Base-by-base conservation (phyloP, 345 rosid genomes). In the Murraya koenigii region DNA sequence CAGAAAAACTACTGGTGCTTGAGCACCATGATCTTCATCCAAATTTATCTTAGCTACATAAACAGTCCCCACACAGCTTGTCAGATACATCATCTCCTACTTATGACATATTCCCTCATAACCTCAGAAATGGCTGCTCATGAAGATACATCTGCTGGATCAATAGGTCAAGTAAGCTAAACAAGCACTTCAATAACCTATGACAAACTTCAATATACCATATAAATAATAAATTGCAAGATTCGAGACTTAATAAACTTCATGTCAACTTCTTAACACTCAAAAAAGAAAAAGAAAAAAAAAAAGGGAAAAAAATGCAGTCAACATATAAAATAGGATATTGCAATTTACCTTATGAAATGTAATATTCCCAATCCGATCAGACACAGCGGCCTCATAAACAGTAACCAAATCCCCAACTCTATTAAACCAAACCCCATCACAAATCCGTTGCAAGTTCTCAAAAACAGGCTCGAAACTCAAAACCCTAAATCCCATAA, bases 361-460 rank as follows among this genome's bases (percentile, higher is more conserved):
- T 49, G 97, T 93, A 78, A 91, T 95, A 76, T 93, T 90, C 8
- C 97, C 99, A 52, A 79, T 82, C 75, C 77, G 80, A 79, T 95
- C 99, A 30, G 99, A 95, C 3, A 88, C 98, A 32, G 89, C 99
- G 2, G 98, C 98, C 74, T 90, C 93, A 84, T 90, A 95, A 66
- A 95, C 88, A n/a, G 96, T 91, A 33, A 95, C 88, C 84, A 92
- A 78, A 67, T 86, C 84, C 67, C 87, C 88, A 81, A 86, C 85
- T 71, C 97, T 86, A 75, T 96, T 96, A 72, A 96, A 89, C 97
- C 97, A 96, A 86, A 93, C 75, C 44, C 99, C 99, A 84, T 96
- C 97, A 84, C 99, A 96, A 58, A 96, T 90, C 89, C 98, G 89
- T 84, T 92, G 98, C 81, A 94, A 79, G 80, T 96, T 94, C 89